phyloP scores from a whole-genome alignment of 306 rosid species.

The Lablab purpureus region DNA sequence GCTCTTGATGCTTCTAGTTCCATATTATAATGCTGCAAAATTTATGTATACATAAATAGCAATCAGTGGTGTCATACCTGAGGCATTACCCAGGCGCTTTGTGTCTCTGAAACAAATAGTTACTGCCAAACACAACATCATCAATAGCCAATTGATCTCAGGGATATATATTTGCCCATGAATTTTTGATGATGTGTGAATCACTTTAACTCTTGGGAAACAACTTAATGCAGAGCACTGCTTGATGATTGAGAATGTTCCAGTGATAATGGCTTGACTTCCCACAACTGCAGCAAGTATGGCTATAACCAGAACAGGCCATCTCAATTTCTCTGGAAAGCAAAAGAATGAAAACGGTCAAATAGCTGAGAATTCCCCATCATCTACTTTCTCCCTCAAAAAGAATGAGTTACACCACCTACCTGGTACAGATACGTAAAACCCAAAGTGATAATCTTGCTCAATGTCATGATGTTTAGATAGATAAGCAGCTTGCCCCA shows the following conservation, averaged over 20 bases:
- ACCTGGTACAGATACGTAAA: constrained; percentile 96
- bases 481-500: constrained; percentile 98
- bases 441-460: constrained; percentile 60
- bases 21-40: background rate
- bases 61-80: constrained; percentile 67
- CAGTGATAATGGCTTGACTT: constrained; percentile 97
- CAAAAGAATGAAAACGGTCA: constrained; percentile 38
- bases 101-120: constrained; percentile 92
- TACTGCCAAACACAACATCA: constrained; percentile 84
- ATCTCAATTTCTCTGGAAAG: constrained; percentile 75
- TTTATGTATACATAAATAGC: background rate
- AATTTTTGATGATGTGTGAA: constrained; percentile 91
- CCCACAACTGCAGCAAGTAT: constrained; percentile 95
- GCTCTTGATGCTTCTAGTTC: constrained; percentile 8
- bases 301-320: constrained; percentile 95
- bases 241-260: constrained; percentile 93
- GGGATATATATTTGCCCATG: constrained; percentile 98
- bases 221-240: constrained; percentile 92
- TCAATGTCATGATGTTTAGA: constrained; percentile 60
- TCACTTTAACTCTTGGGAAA: constrained; percentile 90
- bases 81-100: constrained; percentile 83
- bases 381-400: constrained; percentile 41
- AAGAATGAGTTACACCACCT: constrained; percentile 41
- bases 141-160: constrained; percentile 92
- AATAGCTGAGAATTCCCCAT: constrained; percentile 45